These are phyloP conservation scores for Tolypocladium pustulatum DNA, from an alignment of 2,329 filamentous ascomycete species.

Conservation along the genomic window DNA sequence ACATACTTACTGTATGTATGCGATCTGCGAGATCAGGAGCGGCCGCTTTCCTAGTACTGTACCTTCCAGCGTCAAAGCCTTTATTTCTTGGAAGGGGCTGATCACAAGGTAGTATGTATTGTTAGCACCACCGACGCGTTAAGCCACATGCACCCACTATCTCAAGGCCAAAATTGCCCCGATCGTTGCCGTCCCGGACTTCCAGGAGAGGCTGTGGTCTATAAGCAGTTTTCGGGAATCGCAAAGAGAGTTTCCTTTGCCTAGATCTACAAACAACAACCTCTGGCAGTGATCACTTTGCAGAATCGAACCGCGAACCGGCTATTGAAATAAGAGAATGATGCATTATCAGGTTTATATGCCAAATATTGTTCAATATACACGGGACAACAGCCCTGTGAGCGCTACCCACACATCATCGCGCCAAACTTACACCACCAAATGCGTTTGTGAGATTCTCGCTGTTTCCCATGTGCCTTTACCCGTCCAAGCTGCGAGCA, in stretches of 20 bases:
- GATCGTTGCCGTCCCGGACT: too few species aligned
- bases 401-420: neutral
- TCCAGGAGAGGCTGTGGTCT: too few species aligned
- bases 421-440: neutral
- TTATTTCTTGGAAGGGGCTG: too few species aligned
- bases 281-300: neutral
- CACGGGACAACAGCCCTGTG: neutral
- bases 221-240: too few species aligned
- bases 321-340: neutral
- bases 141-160: too few species aligned
- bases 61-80: too few species aligned
- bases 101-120: too few species aligned
- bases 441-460: neutral
- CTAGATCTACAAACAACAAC: neutral
- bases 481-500: neutral
- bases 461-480: neutral
- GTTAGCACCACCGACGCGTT: too few species aligned
- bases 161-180: too few species aligned
- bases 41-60: too few species aligned
- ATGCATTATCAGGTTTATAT: constrained; percentile 4
- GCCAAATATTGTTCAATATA: constrained; percentile 1
- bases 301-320: neutral
- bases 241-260: neutral
- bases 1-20: too few species aligned
- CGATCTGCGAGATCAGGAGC: too few species aligned